A percentile compares a stretch with the other conserved stretches of the same genome.
These are phyloP conservation scores for Ensete glaucum DNA, from an alignment of 176 grass and related monocot species.

Conservation along the genomic window DNA sequence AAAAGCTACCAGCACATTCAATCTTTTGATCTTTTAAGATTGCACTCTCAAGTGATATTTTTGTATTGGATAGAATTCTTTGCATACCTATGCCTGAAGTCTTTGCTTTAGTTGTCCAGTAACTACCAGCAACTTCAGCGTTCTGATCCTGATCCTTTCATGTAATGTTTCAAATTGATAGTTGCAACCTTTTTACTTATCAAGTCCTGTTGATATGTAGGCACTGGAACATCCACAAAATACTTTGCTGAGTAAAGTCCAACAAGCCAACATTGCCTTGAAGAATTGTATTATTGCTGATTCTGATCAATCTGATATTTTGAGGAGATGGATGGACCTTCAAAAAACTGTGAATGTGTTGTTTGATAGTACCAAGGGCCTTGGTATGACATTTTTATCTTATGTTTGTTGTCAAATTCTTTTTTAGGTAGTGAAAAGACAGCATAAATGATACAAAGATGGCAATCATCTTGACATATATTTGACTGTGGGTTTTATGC, in stretches of 20 bases:
- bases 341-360: slow-evolving; percentile 65
- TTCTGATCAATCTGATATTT: slow-evolving; percentile 44
- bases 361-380: slow-evolving; percentile 72
- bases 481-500: background rate
- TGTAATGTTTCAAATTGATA: background rate
- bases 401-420: slow-evolving; percentile 4
- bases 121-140: background rate
- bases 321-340: slow-evolving; percentile 82
- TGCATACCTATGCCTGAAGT: background rate
- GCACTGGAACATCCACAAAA: slow-evolving; percentile 89
- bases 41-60: background rate
- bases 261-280: slow-evolving; percentile 54
- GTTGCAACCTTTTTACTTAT: background rate
- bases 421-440: background rate
- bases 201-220: slow-evolving; percentile 16
- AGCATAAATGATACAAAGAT: slow-evolving; percentile 6
- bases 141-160: background rate
- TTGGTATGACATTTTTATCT: slow-evolving; percentile 28
- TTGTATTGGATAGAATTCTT: background rate
- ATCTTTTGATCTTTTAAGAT: background rate
- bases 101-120: background rate
- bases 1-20: too few species aligned
- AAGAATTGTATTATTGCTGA: slow-evolving; percentile 17
- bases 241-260: slow-evolving; percentile 67
- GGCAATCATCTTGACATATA: background rate